Evolutionary conservation across 225 moss, liverwort and hornwort genomes (phyloP).

Genomic region (Climacium dendroides): DNA sequence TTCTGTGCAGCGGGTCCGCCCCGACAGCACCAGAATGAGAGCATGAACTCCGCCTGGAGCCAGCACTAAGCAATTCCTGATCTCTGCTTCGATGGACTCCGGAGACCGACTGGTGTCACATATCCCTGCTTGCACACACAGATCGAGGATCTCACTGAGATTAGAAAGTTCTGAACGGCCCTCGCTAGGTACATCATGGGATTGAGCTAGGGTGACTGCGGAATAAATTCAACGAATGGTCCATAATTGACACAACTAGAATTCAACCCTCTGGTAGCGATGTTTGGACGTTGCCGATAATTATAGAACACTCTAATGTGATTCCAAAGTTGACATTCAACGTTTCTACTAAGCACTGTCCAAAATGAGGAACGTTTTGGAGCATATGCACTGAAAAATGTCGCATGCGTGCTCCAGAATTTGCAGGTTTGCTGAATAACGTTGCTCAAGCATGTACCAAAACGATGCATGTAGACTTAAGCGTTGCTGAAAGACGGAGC

Average conservation of each 20-base stretch:
- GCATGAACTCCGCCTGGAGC: not conserved
- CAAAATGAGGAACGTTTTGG: not conserved
- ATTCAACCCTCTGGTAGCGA: not conserved
- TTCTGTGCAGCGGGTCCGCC: not conserved
- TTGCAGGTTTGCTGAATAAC: too few species aligned
- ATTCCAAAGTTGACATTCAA: not conserved
- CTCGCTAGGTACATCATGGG: too few species aligned
- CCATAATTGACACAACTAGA: not conserved
- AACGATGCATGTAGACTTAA: not conserved
- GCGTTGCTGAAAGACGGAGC: not conserved
- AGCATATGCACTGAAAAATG: fast-evolving
- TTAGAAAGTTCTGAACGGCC: not conserved
- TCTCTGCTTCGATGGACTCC: not conserved
- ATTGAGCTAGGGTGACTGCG: not conserved
- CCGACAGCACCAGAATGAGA: not conserved
- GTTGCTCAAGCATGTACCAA: not conserved
- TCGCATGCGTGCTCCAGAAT: not conserved
- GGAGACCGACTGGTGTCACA: not conserved
- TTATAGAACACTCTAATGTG: not conserved
- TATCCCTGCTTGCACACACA: not conserved
- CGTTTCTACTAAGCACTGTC: not conserved
- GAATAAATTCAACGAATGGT: not conserved
- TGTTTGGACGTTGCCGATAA: not conserved
- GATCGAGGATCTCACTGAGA: not conserved
- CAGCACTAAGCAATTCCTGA: not conserved